Evolutionary conservation across 1,139 yeast genomes (phyloP), one percentile per base, ranked within the genome.

Genomic region (Geotrichum candidum): DNA sequence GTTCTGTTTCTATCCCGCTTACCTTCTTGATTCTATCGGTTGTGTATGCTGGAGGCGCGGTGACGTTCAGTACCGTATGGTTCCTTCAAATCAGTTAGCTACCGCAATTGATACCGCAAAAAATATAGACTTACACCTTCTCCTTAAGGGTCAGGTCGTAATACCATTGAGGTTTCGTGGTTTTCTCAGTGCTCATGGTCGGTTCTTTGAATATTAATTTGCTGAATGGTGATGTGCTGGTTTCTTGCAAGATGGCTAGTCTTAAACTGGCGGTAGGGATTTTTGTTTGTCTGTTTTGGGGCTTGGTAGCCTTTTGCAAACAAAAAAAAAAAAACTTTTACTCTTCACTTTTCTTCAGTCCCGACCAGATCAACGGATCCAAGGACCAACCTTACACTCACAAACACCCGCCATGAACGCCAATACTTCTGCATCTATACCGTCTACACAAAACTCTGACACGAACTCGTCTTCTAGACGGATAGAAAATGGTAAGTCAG

Each of bases 121-220:
- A 48, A 22, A 61, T 61, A 65, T 48, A 50, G 2, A 69, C 72
- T 48, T 65, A 59, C 50, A 63, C 60, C 15, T 71, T 67, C 57
- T 69, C 68, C 15, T 59, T 59, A 7, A 59, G 53, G 13, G 69
- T 62, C 23, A 70, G 63, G 53, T 69, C 71, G 55, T 67, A 64
- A 63, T 66, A 71, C 74, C 74, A 72, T 58, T 65, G 66, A 7
- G 73, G 73, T 46, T 55, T 59, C 15, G 31, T 33, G 27, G 25
- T 46, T 18, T 9, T 29, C 18, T 35, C 45, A 7, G n/a, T 27
- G 31, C 7, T 51, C 33, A 51, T 51, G 27, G 33, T 15, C 10
- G 10, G 23, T 51, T 22, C n/a, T 9, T 25, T 15, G 27, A 4
- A 33, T 9, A 7, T 7, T 51, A 23, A 4, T 10, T 11, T 51